A percentile compares a stretch with the other conserved stretches of the same genome.
phyloP scores from a whole-genome alignment of 805 yeast species.

The Yarrowia sp. region DNA sequence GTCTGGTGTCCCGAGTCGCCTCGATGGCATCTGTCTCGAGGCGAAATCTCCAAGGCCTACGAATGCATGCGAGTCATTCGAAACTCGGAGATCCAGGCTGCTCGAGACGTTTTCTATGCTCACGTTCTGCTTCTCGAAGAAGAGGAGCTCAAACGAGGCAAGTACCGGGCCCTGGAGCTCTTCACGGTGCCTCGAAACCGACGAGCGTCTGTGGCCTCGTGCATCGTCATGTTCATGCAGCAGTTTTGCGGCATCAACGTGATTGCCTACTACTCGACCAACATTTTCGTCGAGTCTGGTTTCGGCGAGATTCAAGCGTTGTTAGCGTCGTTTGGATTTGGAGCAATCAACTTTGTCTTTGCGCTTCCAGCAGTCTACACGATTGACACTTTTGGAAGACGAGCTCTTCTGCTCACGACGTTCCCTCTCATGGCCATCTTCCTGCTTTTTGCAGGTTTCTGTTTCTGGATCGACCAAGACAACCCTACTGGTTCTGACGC shows the following conservation, averaged over 20 bases:
- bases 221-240: conserved; percentile 84
- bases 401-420: conserved; percentile 54
- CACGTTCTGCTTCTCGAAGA: conserved; percentile 48
- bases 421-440: conserved; percentile 58
- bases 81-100: conserved; percentile 50
- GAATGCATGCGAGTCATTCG: conserved; percentile 49
- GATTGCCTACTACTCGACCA: conserved; percentile 78
- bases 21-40: conserved; percentile 60
- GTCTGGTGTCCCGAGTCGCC: conserved; percentile 67
- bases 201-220: conserved; percentile 75
- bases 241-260: conserved; percentile 90
- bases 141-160: conserved; percentile 39
- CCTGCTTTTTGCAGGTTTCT: conserved; percentile 51
- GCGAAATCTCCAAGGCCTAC: conserved; percentile 48
- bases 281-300: conserved; percentile 67
- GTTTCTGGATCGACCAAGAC: conserved; percentile 61
- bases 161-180: conserved; percentile 40
- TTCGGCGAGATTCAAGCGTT: conserved; percentile 60
- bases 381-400: conserved; percentile 74
- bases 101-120: conserved; percentile 62
- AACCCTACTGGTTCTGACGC: conserved; percentile 34
- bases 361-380: conserved; percentile 80
- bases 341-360: conserved; percentile 72
- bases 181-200: conserved; percentile 74
- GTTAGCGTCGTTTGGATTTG: conserved; percentile 83